Evolutionary conservation across 331 rosid species (phyloP), one percentile per base, ranked within the genome.

Genomic region (Cydonia oblonga): DNA sequence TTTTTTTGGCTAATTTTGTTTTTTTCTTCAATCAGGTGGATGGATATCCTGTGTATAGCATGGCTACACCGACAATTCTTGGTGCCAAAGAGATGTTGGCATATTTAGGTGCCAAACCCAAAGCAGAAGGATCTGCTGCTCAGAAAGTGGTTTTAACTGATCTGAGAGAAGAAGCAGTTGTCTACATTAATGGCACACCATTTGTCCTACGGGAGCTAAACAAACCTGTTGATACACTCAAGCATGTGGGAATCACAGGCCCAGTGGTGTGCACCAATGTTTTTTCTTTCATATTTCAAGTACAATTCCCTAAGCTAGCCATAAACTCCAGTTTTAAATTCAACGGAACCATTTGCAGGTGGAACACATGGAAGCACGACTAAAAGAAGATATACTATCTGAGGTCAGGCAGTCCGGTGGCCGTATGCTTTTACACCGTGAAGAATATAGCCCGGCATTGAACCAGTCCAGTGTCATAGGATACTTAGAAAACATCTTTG

Each of bases 171-270:
- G 96, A 86, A 80, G 93, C 85, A 26, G 87, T 90, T 68, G 95
- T 90, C 79, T 90, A 90, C 80, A 85, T 88, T 72, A 85, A 81
- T 77, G 86, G 82, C 49, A 88, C 89, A n/a, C 95, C 92, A 38
- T 90, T 90, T 88, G 92, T 86, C 75, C 86, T 88, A 11, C 84
- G 96, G 79, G 96, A 90, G 82, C 84, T 85, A 68, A 85, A 90
- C 75, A 90, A 90, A 69, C 96, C 95, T 57, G 91, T 86, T 71
- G 90, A 90, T 85, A 86, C 92, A 24, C 95, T 90, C 71, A 86
- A 90, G 84, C 91, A 90, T 22, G 89, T 87, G 83, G 95, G 95
- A 78, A 86, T 90, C 70, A 88, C 96, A 71, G 96, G 96, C 68
- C 82, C 92, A 63, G 82, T 82, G 95, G 96, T 90, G 75, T 74